Evolutionary conservation across 495 filamentous ascomycete genomes (phyloP).

Genomic region (Penicillium lividum): DNA sequence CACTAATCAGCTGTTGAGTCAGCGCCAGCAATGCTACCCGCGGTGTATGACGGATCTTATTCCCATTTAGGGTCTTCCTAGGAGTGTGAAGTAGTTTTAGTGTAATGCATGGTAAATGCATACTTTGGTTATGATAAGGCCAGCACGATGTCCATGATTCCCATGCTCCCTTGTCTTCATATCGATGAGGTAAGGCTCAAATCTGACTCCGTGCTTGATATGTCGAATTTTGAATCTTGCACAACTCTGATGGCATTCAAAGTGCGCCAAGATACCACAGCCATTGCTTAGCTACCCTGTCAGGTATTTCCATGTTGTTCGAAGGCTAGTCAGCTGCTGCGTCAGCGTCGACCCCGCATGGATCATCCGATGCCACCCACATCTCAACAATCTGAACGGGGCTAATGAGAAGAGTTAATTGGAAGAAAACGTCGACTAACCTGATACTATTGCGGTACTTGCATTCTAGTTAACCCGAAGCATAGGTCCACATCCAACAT

Average conservation of each 20-base stretch:
- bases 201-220: no score
- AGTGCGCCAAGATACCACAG: background rate
- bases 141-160: background rate
- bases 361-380: background rate
- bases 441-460: background rate
- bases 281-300: background rate
- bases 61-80: background rate
- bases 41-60: background rate
- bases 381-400: no score
- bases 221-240: no score
- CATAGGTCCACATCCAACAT: background rate
- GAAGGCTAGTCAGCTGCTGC: background rate
- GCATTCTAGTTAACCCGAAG: no score
- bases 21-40: background rate
- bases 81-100: background rate
- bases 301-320: background rate
- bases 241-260: background rate
- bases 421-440: background rate
- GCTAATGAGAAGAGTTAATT: background rate
- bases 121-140: background rate
- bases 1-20: slow-evolving; percentile 1
- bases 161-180: background rate
- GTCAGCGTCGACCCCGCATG: background rate
- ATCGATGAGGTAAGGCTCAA: no score
- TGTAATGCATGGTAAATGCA: background rate